A percentile compares a stretch with the other conserved stretches of the same genome.
phyloP scores from a whole-genome alignment of 768 basidiomycete genomes.

The Tubosaeta sp. region DNA sequence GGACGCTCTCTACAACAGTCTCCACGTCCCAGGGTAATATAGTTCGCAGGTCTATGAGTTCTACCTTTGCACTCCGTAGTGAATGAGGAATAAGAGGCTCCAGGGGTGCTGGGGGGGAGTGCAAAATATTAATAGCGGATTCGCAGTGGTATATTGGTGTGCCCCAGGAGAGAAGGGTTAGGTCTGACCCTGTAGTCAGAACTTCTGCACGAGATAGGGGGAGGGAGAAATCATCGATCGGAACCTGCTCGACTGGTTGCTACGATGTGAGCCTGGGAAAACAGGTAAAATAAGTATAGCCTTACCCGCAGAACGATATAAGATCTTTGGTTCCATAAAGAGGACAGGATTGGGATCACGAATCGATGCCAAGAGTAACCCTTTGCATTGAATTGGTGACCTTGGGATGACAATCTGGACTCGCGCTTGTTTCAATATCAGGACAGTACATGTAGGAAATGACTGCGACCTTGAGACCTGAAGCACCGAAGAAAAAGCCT shows the following conservation, averaged over 20 bases:
- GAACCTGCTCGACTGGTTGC: constrained; percentile 80
- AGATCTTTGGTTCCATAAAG: constrained; percentile 92
- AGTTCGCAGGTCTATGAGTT: constrained; percentile 87
- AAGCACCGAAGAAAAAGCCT: constrained; percentile 88
- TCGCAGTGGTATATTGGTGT: constrained; percentile 90
- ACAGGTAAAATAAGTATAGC: not conserved
- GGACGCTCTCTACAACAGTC: constrained; percentile 76
- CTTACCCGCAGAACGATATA: constrained; percentile 83
- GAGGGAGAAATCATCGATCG: constrained; percentile 80
- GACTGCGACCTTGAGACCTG: constrained; percentile 71
- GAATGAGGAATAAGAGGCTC: constrained; percentile 61
- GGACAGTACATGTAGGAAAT: not conserved
- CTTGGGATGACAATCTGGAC: constrained; percentile 79
- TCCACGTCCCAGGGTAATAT: constrained; percentile 88
- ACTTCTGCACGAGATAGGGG: constrained; percentile 80
- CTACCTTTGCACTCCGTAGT: constrained; percentile 66
- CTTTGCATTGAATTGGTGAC: constrained; percentile 94
- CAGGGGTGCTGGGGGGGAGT: constrained; percentile 59
- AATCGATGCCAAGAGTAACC: constrained; percentile 78
- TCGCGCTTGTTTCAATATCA: not conserved
- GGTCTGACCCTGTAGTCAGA: constrained; percentile 67
- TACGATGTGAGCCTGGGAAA: constrained; percentile 1
- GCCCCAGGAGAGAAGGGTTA: constrained; percentile 93
- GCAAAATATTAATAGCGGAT: constrained; percentile 71
- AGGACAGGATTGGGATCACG: constrained; percentile 92